Percentiles rank a stretch among this genome's conserved stretches.
Evolutionary conservation across 208 protist genomes (phyloP).

Genomic region (Trypanosoma melophagium): DNA sequence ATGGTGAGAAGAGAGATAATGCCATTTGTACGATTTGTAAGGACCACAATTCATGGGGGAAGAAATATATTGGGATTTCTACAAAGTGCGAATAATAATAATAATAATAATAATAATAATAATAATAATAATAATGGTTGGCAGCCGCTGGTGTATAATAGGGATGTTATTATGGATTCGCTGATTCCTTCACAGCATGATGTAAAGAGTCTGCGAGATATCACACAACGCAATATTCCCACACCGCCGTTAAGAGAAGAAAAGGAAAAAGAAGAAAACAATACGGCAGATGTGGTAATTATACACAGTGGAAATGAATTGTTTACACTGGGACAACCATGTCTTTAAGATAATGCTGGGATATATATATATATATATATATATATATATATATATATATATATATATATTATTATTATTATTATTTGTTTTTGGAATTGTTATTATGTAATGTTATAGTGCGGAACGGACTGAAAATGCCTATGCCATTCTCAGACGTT

Average conservation of each 20-base stretch:
- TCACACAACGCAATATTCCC: neutral
- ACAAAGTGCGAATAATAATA: too few relatives aligned
- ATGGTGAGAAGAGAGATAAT: neutral
- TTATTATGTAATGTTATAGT: too few relatives aligned
- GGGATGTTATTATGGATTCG: neutral
- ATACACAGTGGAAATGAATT: neutral
- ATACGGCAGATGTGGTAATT: conserved; percentile 1
- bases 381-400: neutral
- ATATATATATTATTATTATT: neutral
- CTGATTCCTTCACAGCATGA: neutral
- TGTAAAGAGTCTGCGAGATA: neutral
- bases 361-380: neutral
- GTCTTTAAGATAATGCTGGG: neutral
- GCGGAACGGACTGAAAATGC: too few relatives aligned
- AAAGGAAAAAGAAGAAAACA: neutral
- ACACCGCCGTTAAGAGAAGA: neutral
- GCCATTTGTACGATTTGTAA: conserved; percentile 23
- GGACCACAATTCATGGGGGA: neutral
- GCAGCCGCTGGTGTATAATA: conserved; percentile 1
- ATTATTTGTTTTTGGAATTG: neutral
- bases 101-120: neutral
- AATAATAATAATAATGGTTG: conserved; percentile 5
- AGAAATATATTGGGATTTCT: too few relatives aligned
- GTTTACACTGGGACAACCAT: conserved; percentile 12
- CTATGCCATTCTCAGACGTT: too few relatives aligned